These are phyloP conservation scores for Colletotrichum tropicale DNA, from an alignment of 2,329 filamentous ascomycete genomes.

Conservation along the genomic window DNA sequence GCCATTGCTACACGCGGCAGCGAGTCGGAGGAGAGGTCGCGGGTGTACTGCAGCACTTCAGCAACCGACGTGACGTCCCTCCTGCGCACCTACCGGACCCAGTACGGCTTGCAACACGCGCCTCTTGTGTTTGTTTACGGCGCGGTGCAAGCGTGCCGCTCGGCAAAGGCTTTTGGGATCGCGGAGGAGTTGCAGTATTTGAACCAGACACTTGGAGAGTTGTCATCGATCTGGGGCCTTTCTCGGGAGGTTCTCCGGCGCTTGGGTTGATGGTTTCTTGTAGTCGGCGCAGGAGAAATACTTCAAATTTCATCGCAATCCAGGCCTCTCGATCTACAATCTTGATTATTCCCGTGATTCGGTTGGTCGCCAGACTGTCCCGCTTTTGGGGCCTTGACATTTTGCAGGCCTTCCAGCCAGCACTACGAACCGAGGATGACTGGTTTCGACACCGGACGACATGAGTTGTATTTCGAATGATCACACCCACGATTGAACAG, in stretches of 20 bases:
- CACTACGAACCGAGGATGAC: too few relatives aligned
- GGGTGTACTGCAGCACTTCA: constrained; percentile 21
- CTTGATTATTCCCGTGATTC: too few relatives aligned
- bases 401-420: too few relatives aligned
- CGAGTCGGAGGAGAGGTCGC: background rate
- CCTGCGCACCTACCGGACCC: constrained; percentile 23
- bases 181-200: background rate
- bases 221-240: background rate
- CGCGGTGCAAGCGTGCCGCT: constrained; percentile 24
- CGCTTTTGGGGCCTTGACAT: too few relatives aligned
- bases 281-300: too few relatives aligned
- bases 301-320: too few relatives aligned
- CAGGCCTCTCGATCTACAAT: too few relatives aligned
- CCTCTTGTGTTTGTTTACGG: constrained; percentile 28
- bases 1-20: background rate
- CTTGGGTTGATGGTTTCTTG: background rate
- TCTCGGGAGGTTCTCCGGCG: background rate
- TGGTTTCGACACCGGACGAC: too few relatives aligned
- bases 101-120: constrained; percentile 24
- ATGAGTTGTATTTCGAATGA: too few relatives aligned
- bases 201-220: background rate
- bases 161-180: background rate
- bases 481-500: too few relatives aligned
- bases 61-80: constrained; percentile 25
- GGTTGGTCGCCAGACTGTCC: too few relatives aligned